These are phyloP conservation scores for Plantago elongata DNA, from an alignment of 257 asterid genomes.

Conservation along the genomic window DNA sequence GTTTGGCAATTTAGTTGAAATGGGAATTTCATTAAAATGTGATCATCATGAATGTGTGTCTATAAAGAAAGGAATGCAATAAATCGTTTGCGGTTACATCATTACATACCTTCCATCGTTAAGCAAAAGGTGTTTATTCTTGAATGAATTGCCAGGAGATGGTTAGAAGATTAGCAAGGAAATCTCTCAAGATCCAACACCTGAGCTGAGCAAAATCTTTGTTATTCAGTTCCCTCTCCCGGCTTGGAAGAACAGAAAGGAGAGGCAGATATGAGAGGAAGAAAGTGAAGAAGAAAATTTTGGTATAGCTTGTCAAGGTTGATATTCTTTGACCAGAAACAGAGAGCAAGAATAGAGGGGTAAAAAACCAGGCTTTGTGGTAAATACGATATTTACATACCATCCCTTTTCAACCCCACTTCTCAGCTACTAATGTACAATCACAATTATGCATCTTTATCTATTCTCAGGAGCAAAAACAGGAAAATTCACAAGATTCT, in stretches of 20 bases:
- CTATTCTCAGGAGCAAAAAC: too few relatives aligned
- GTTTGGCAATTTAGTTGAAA: too few relatives aligned
- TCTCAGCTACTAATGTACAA: too few relatives aligned
- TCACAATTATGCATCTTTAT: too few relatives aligned
- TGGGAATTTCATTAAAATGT: too few relatives aligned
- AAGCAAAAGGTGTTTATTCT: too few relatives aligned
- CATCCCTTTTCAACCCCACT: neutral
- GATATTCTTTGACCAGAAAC: constrained; percentile 2
- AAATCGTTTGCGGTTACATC: neutral
- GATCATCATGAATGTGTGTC: too few relatives aligned
- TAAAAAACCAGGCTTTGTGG: constrained; percentile 32
- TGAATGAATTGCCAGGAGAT: neutral
- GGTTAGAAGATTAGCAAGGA: neutral
- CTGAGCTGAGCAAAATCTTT: neutral
- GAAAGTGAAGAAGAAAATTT: constrained; percentile 2
- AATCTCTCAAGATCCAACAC: neutral
- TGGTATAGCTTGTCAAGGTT: constrained; percentile 15
- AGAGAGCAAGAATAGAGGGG: constrained; percentile 14
- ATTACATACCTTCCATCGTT: constrained; percentile 35
- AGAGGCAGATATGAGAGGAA: constrained; percentile 16
- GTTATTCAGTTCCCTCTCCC: constrained; percentile 29
- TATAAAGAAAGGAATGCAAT: neutral
- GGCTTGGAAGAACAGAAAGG: constrained; percentile 33
- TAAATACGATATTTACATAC: constrained; percentile 37
- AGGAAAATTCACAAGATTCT: too few relatives aligned